Conservation (phyloP, 139 green algal species). For the Chlamydomonas urium region DNA sequence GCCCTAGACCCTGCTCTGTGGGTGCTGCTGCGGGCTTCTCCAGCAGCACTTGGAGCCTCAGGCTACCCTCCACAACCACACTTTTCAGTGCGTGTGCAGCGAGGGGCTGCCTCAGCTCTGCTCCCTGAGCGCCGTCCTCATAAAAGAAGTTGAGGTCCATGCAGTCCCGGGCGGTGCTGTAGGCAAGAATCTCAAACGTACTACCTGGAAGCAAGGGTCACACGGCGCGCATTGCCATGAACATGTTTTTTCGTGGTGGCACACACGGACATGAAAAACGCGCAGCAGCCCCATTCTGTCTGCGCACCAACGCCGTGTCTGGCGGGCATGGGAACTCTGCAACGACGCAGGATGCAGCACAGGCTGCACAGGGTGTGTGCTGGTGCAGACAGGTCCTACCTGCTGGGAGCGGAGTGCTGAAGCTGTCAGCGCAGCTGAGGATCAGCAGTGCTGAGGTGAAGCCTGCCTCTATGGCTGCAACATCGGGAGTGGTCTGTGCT, state of each 20-base stretch:
- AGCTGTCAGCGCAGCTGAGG: not conserved
- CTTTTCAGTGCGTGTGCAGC: slow-evolving; percentile 23
- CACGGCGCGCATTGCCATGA: too few species aligned
- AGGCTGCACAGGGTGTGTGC: too few species aligned
- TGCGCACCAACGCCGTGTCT: too few species aligned
- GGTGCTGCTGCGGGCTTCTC: too few species aligned
- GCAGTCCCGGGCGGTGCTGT: slow-evolving; percentile 25
- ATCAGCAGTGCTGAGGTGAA: slow-evolving; percentile 9
- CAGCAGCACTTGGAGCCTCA: slow-evolving; percentile 33
- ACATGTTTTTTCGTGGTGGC: too few species aligned
- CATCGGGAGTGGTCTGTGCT: too few species aligned
- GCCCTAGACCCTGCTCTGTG: too few species aligned
- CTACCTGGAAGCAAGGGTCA: slow-evolving; percentile 25
- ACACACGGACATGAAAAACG: too few species aligned
- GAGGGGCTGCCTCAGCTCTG: slow-evolving; percentile 27
- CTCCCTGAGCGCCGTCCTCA: slow-evolving; percentile 19
- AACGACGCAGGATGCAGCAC: too few species aligned
- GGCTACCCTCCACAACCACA: slow-evolving; percentile 20
- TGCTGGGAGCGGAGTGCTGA: not conserved
- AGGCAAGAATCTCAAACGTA: slow-evolving; percentile 44
- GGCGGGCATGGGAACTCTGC: too few species aligned
- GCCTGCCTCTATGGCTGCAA: slow-evolving; percentile 5
- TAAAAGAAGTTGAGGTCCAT: slow-evolving; percentile 32
- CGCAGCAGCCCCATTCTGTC: too few species aligned
- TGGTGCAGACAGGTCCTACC: too few species aligned